Conservation (phyloP, 306 rosid species). For the Inga oerstediana region DNA sequence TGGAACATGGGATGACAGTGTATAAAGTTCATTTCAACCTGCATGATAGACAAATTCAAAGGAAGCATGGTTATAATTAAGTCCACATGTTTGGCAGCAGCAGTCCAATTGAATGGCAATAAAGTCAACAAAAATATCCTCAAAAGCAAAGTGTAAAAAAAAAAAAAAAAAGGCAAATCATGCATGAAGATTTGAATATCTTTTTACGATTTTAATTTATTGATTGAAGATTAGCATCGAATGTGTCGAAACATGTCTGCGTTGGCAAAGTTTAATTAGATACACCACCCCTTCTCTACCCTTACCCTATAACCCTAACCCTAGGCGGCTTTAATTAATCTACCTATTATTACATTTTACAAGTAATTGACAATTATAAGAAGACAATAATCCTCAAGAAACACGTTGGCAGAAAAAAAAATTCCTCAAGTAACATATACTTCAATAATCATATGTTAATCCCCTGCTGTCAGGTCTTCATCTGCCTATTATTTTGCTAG, state of each 20-base stretch:
- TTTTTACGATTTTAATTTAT: not conserved
- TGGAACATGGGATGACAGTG: not conserved
- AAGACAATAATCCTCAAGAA: not conserved
- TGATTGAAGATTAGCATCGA: not conserved
- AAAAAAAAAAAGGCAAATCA: not conserved
- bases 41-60: not conserved
- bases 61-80: not conserved
- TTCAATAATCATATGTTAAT: not conserved
- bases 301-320: not conserved
- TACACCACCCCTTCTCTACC: not conserved
- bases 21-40: not conserved
- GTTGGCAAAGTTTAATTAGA: not conserved
- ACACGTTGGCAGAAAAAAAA: too few species aligned
- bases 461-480: not conserved
- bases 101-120: not conserved
- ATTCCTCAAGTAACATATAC: not conserved
- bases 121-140: slow-evolving; percentile 29
- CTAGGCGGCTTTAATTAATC: not conserved
- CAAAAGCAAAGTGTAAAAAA: not conserved
- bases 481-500: not conserved
- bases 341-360: not conserved
- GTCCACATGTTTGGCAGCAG: not conserved
- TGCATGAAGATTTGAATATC: not conserved
- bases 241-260: not conserved
- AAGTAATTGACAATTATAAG: not conserved